Evolutionary conservation across 1,139 yeast species (phyloP).

Genomic region (Hansenula anomala): DNA sequence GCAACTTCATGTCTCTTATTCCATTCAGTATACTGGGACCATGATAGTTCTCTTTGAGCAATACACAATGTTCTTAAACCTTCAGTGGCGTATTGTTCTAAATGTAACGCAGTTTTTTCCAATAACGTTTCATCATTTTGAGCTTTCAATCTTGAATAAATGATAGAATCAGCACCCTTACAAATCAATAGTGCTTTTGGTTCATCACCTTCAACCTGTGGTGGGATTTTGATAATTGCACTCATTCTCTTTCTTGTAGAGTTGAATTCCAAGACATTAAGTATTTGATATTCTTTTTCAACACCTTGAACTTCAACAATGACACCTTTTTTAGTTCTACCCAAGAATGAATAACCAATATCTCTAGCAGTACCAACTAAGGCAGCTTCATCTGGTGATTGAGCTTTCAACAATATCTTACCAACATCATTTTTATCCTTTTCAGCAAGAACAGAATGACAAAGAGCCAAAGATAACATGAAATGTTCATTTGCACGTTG

Average conservation of each 20-base stretch:
- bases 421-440: constrained; percentile 52
- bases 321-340: constrained; percentile 69
- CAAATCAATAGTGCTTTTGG: constrained; percentile 56
- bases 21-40: constrained; percentile 66
- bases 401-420: constrained; percentile 72
- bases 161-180: constrained; percentile 94
- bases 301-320: constrained; percentile 72
- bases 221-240: constrained; percentile 62
- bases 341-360: constrained; percentile 77
- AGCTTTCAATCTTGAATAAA: constrained; percentile 64
- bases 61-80: constrained; percentile 93
- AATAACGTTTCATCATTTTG: constrained; percentile 34
- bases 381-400: constrained; percentile 98
- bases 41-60: constrained; percentile 72
- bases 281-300: constrained; percentile 62
- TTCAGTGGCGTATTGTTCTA: constrained; percentile 93
- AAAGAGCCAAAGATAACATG: constrained; percentile 82
- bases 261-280: constrained; percentile 79
- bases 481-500: constrained; percentile 66
- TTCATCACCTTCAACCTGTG: constrained; percentile 26
- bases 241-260: constrained; percentile 97
- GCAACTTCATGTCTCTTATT: constrained; percentile 65
- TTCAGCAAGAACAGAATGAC: constrained; percentile 91
- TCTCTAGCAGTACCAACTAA: constrained; percentile 92
- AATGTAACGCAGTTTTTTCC: constrained; percentile 72